phyloP scores from a whole-genome alignment of 2,329 filamentous ascomycete species.

The Cercospora sp. region DNA sequence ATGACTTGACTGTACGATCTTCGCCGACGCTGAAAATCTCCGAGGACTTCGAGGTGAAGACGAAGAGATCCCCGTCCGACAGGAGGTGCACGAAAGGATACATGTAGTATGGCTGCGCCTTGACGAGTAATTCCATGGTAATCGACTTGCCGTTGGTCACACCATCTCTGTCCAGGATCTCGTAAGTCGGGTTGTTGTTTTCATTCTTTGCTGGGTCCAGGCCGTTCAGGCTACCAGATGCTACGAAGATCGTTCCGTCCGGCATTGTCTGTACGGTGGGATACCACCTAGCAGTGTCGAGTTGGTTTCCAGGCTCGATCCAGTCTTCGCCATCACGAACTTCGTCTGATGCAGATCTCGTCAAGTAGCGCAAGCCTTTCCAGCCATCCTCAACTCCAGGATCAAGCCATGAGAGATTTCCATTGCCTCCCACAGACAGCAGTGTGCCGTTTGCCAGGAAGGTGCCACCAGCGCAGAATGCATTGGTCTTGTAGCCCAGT shows the following conservation, averaged over 20 bases:
- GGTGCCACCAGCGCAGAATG: constrained; percentile 61
- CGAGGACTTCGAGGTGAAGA: constrained; percentile 58
- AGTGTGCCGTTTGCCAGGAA: constrained; percentile 60
- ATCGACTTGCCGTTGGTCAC: constrained; percentile 50
- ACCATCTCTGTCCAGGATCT: constrained; percentile 55
- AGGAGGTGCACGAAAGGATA: constrained; percentile 63
- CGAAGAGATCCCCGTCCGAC: constrained; percentile 57
- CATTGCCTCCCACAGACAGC: constrained; percentile 59
- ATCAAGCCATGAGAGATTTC: constrained; percentile 56
- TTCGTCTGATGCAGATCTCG: constrained; percentile 47
- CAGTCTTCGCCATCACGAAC: constrained; percentile 52
- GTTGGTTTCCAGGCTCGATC: constrained; percentile 55
- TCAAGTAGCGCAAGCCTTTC: constrained; percentile 57
- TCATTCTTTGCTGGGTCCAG: constrained; percentile 54
- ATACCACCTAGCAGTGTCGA: constrained; percentile 60
- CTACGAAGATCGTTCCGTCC: constrained; percentile 59
- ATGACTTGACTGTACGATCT: constrained; percentile 55
- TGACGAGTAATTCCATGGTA: constrained; percentile 54
- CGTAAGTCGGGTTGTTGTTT: constrained; percentile 66
- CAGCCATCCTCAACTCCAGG: constrained; percentile 61
- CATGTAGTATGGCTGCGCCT: constrained; percentile 58
- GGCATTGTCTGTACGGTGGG: constrained; percentile 58
- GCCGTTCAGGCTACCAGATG: constrained; percentile 60
- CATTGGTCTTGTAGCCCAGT: constrained; percentile 58
- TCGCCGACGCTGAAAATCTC: constrained; percentile 57